A percentile compares a stretch with the other conserved stretches of the same genome.
phyloP scores from a whole-genome alignment of 768 basidiomycete genomes.

The Pulveroboletus sp. region DNA sequence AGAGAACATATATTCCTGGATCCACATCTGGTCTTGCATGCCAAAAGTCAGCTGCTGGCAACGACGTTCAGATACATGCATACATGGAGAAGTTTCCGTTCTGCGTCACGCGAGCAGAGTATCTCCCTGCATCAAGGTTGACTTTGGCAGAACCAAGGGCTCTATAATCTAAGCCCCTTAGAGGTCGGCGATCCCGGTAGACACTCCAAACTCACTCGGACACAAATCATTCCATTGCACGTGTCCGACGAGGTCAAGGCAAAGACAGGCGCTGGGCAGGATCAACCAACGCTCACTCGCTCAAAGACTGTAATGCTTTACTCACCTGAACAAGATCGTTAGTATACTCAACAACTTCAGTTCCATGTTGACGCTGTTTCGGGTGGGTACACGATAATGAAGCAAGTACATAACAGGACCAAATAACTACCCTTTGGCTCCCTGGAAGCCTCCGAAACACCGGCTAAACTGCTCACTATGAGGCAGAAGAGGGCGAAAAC shows the following conservation, averaged over 20 bases:
- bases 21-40: conserved; percentile 56
- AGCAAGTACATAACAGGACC: conserved; percentile 17
- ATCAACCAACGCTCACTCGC: background rate
- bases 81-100: conserved; percentile 69
- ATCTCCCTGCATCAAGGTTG: conserved; percentile 54
- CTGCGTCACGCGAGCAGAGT: conserved; percentile 47
- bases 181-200: conserved; percentile 11
- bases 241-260: conserved; percentile 56
- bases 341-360: conserved; percentile 5
- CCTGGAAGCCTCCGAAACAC: background rate
- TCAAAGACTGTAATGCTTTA: background rate
- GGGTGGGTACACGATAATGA: background rate
- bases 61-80: conserved; percentile 18
- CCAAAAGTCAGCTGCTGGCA: conserved; percentile 8
- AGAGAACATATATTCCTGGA: conserved; percentile 65
- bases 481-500: conserved; percentile 93
- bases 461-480: conserved; percentile 44
- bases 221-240: conserved; percentile 72
- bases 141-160: conserved; percentile 55
- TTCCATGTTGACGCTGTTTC: conserved; percentile 13
- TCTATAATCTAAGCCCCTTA: conserved; percentile 27
- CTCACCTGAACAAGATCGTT: conserved; percentile 15
- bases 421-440: conserved; percentile 16
- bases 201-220: conserved; percentile 38
- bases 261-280: conserved; percentile 25